Evolutionary conservation across 352 stramenopile species (phyloP).

Genomic region (Phytophthora melonis): DNA sequence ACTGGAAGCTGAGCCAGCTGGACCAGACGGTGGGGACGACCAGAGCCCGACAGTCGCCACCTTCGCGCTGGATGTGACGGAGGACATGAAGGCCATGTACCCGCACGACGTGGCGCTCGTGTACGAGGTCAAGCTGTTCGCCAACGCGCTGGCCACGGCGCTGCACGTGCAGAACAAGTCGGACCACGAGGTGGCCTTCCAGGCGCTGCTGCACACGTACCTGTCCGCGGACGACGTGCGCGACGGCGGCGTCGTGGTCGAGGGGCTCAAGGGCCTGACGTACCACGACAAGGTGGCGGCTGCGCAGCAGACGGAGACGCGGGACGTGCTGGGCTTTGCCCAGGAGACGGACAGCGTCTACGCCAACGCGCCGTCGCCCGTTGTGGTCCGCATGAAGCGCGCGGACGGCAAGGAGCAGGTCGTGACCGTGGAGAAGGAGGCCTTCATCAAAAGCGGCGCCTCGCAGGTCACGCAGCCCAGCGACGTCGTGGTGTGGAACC

Average conservation of each 20-base stretch:
- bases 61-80: conserved; percentile 60
- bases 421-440: conserved; percentile 81
- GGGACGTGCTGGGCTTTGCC: conserved; percentile 68
- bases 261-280: conserved; percentile 86
- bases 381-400: conserved; percentile 76
- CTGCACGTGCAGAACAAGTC: conserved; percentile 94
- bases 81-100: conserved; percentile 68
- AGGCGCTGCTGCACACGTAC: conserved; percentile 96
- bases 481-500: conserved; percentile 96
- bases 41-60: conserved; percentile 64
- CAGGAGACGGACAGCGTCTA: conserved; percentile 93
- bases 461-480: conserved; percentile 45
- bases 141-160: conserved; percentile 82
- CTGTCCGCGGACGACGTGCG: conserved; percentile 86
- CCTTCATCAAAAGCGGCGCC: conserved; percentile 60
- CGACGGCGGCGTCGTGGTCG: conserved; percentile 64
- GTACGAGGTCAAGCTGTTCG: conserved; percentile 91
- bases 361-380: conserved; percentile 65
- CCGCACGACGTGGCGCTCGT: conserved; percentile 81
- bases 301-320: conserved; percentile 63
- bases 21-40: conserved; percentile 50
- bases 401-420: conserved; percentile 58
- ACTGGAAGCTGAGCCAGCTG: conserved; percentile 72
- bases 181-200: conserved; percentile 87
- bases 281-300: conserved; percentile 93